Evolutionary conservation across 441 rosid genomes (phyloP), one percentile per base, ranked within the genome.

Genomic region (Erysimum cheiri): DNA sequence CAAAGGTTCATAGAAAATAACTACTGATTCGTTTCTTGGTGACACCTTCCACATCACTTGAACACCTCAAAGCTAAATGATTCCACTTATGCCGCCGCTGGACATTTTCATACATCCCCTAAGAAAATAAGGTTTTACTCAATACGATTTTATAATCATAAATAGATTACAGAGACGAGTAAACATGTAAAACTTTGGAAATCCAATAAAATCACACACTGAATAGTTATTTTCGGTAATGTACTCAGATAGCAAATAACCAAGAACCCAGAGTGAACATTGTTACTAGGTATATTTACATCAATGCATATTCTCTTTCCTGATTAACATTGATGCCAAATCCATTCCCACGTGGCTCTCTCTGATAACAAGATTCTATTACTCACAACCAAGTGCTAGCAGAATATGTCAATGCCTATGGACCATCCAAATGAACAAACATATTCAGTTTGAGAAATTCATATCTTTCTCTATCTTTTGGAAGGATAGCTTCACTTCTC

Each of bases 371-470:
- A 73, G 56, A 73, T 49, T 63, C 49, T 26, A 19, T 47, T 26
- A 60, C 56, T 66, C 62, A 67, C 64, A 60, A 67, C 48, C 67
- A 73, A 60, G 68, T 60, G 12, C n/a, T 43, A 60, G 69, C 44
- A 61, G 52, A 54, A 67, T 74, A 68, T 54, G 6, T 36, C 52
- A 54, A 53, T 60, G 69, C 29, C 52, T 67, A 60, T 60, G 62
- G 55, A 62, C 69, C 75, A 53, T 32, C 9, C 29, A 48, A 17
- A 36, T 55, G 33, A 31, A 33, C 24, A 60, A 48, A 59, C 28
- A 58, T 47, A 59, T 12, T 56, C 54, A 43, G 44, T 67, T 19
- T 35, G 62, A 57, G 54, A 67, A 55, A 31, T 13, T 31, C 59
- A 11, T 22, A 39, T 48, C 17, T 57, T 49, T 53, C 33, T 40